phyloP scores from a whole-genome alignment of 345 rosid species.

The Leavenworthia alabamica region DNA sequence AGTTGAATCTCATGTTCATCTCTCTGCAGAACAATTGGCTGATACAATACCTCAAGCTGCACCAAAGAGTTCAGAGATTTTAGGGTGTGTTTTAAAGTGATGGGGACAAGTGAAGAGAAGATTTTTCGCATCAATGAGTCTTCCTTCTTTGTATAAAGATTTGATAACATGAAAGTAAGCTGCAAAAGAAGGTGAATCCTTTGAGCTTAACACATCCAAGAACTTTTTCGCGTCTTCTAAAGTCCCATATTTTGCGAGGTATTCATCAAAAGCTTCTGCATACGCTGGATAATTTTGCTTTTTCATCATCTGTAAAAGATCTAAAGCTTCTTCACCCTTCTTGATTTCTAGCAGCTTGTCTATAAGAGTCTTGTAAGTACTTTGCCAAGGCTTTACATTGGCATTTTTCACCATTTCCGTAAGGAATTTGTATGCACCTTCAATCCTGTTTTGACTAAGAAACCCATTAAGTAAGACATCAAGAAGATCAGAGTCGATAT shows the following conservation, averaged over 20 bases:
- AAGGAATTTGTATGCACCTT: conserved; percentile 58
- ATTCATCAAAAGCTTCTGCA: conserved; percentile 53
- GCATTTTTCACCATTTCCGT: conserved; percentile 47
- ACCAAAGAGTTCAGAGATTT: conserved; percentile 57
- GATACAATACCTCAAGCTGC: conserved; percentile 19
- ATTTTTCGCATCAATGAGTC: conserved; percentile 74
- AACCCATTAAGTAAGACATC: conserved; percentile 64
- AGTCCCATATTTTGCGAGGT: conserved; percentile 67
- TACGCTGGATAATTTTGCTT: conserved; percentile 50
- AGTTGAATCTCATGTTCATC: background rate
- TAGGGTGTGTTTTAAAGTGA: conserved; percentile 60
- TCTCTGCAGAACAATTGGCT: background rate
- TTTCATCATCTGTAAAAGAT: conserved; percentile 67
- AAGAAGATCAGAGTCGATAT: conserved; percentile 59
- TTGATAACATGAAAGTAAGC: conserved; percentile 49
- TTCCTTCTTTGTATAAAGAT: conserved; percentile 65
- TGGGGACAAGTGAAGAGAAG: conserved; percentile 62
- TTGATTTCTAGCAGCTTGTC: conserved; percentile 57
- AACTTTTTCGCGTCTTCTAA: conserved; percentile 58
- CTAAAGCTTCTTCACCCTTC: conserved; percentile 67
- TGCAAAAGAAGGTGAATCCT: conserved; percentile 49
- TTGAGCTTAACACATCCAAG: conserved; percentile 54
- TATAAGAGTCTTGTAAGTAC: conserved; percentile 60
- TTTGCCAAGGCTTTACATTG: conserved; percentile 70
- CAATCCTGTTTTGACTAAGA: conserved; percentile 45